These are phyloP conservation scores for Lagenidium giganteum DNA, from an alignment of 352 stramenopile genomes.

Conservation along the genomic window DNA sequence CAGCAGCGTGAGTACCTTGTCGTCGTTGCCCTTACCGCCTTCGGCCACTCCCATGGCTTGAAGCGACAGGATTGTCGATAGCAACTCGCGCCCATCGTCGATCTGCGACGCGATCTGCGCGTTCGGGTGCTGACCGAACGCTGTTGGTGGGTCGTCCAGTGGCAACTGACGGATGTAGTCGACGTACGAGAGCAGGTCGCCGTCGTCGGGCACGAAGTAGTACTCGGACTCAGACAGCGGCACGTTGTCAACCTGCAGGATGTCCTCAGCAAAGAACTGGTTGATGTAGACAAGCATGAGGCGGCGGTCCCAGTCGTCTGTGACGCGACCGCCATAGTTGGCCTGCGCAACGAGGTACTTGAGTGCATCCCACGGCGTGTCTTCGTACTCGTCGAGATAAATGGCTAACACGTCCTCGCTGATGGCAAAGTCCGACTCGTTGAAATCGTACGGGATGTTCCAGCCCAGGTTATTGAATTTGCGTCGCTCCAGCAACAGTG, in stretches of 20 bases:
- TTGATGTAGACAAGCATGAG: slow-evolving; percentile 92
- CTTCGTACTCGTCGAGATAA: slow-evolving; percentile 88
- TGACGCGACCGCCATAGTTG: slow-evolving; percentile 94
- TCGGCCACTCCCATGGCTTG: slow-evolving; percentile 75
- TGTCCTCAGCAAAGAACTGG: slow-evolving; percentile 89
- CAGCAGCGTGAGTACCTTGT: slow-evolving; percentile 76
- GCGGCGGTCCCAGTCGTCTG: slow-evolving; percentile 91
- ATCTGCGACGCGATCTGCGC: slow-evolving; percentile 92
- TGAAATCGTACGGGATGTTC: slow-evolving; percentile 97
- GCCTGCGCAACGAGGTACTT: slow-evolving; percentile 93
- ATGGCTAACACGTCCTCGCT: slow-evolving; percentile 92
- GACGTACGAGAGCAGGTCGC: slow-evolving; percentile 77
- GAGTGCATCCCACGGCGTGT: slow-evolving; percentile 88
- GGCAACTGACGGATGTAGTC: slow-evolving; percentile 86
- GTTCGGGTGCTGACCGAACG: slow-evolving; percentile 94
- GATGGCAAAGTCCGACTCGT: slow-evolving; percentile 94
- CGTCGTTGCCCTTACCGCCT: slow-evolving; percentile 71
- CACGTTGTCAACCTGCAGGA: slow-evolving; percentile 70
- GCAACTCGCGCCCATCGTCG: slow-evolving; percentile 83
- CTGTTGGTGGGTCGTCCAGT: slow-evolving; percentile 78
- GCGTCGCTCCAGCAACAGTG: slow-evolving; percentile 87
- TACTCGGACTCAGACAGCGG: slow-evolving; percentile 81
- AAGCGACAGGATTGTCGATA: slow-evolving; percentile 83
- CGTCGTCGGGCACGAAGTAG: slow-evolving; percentile 90
- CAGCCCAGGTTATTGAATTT: slow-evolving; percentile 95